Evolutionary conservation across 768 basidiomycete genomes (phyloP).

Genomic region (Tulasnella sp.): DNA sequence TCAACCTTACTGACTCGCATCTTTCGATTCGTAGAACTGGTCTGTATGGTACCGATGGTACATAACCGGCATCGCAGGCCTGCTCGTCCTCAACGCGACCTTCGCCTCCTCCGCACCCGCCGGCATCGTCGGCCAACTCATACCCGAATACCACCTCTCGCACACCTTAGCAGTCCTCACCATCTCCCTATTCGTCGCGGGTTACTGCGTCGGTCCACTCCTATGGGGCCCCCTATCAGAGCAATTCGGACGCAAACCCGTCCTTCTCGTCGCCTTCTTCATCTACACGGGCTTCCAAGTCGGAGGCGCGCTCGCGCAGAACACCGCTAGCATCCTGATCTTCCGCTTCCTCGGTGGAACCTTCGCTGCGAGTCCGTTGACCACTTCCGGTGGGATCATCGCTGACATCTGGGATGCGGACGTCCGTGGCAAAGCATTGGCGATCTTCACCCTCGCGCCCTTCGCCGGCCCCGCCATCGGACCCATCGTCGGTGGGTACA

Average conservation of each 20-base stretch:
- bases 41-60: conserved; percentile 22
- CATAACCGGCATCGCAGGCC: conserved; percentile 19
- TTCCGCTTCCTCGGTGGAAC: conserved; percentile 33
- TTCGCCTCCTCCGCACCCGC: conserved; percentile 25
- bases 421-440: conserved; percentile 31
- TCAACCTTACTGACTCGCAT: conserved; percentile 9
- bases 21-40: conserved; percentile 32
- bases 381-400: conserved; percentile 31
- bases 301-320: too few relatives aligned
- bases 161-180: conserved; percentile 22
- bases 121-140: conserved; percentile 28
- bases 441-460: conserved; percentile 29
- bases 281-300: conserved; percentile 33
- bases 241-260: conserved; percentile 37
- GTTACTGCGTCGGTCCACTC: conserved; percentile 37
- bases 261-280: conserved; percentile 39
- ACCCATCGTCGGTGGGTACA: conserved; percentile 32
- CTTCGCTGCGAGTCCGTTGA: conserved; percentile 32
- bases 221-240: conserved; percentile 37
- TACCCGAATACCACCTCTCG: conserved; percentile 21
- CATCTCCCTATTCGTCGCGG: conserved; percentile 30
- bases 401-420: conserved; percentile 34
- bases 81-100: conserved; percentile 31
- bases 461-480: conserved; percentile 34
- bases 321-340: conserved; percentile 36